These are phyloP conservation scores for Botrytis paeoniae DNA, from an alignment of 2,329 filamentous ascomycete genomes.

Conservation along the genomic window DNA sequence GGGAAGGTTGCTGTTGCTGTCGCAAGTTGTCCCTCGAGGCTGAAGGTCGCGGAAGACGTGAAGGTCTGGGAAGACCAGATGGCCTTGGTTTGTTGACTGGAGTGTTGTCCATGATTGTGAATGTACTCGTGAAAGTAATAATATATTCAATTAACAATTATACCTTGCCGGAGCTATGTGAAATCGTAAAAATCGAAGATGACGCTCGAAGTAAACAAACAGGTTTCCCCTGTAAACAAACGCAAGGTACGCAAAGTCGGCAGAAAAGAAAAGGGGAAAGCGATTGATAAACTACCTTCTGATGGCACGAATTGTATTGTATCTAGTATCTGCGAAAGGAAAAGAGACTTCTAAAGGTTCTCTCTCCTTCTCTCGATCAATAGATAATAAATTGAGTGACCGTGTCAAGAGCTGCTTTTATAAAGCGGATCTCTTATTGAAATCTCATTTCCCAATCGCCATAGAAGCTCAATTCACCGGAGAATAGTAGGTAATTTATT, in stretches of 20 bases:
- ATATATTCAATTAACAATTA: conserved; percentile 23
- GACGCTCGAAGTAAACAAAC: conserved; percentile 8
- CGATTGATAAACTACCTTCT: neutral
- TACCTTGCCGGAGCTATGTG: conserved; percentile 1
- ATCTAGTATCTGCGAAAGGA: neutral
- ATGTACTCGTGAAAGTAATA: neutral
- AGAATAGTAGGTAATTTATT: neutral
- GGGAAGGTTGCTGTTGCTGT: conserved; percentile 35
- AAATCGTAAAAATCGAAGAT: neutral
- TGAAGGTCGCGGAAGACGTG: conserved; percentile 50
- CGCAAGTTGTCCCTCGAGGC: conserved; percentile 48
- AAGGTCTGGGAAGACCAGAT: conserved; percentile 48
- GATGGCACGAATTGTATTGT: neutral
- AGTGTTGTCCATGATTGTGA: conserved; percentile 34
- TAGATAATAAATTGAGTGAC: conserved; percentile 17
- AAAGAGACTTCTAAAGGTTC: conserved; percentile 9
- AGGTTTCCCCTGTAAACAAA: conserved; percentile 1
- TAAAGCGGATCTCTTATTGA: conserved; percentile 4
- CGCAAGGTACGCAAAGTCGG: neutral
- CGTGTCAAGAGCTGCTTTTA: conserved; percentile 10
- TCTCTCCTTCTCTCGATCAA: neutral
- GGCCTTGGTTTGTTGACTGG: conserved; percentile 26
- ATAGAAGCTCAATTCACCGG: conserved; percentile 1
- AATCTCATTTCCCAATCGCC: conserved; percentile 11
- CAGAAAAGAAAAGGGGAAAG: conserved; percentile 6